Evolutionary conservation across 805 yeast genomes (phyloP), one percentile per base, ranked within the genome.

Genomic region (Kuraishia molischiana): DNA sequence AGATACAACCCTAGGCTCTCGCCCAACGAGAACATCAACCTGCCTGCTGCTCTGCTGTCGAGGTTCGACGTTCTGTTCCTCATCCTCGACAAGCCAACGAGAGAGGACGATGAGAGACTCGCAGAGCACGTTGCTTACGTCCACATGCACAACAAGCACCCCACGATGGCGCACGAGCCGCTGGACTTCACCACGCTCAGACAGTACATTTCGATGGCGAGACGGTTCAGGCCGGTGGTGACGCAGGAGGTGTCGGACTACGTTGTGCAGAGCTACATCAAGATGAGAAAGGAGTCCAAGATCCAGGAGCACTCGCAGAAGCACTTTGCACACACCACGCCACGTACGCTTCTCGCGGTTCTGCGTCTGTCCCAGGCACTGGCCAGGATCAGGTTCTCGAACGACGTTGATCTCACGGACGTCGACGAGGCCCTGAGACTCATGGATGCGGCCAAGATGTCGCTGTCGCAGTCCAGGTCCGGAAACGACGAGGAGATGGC

Each of bases 61-160:
- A 81, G 98, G 64, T 92, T 92, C 58, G 98, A 92, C 61, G 71
- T 92, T 36, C 62, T 92, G 61, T 92, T 82, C 58, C 67, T 92
- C 56, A 72, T 92, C 45, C 71, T 92, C 46, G 98, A 92, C 64
- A 73, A 74, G 46, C 95, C 97, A 31, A 66, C 73, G 17, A 69
- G 79, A 48, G 94, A 85, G 43, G 64, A 66, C 32, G 98, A 92
- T 62, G 86, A 81, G 55, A 73, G 77, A 55, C 69, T 92, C 52
- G 98, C 98, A 0, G 78, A 74, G 49, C 98, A 92, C 60, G 97
- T 92, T 45, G 80, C 98, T 10, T 87, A 74, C 54, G 99, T 92
- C 32, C 99, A 92, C 62, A 87, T 86, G 89, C 83, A 83, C 61
- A 84, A 80, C 61, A 72, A 65, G 39, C 96, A 90, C 51, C 98